A percentile compares a stretch with the other conserved stretches of the same genome.
phyloP scores from a whole-genome alignment of 2,329 filamentous ascomycete species.

The Epichloe baconii region DNA sequence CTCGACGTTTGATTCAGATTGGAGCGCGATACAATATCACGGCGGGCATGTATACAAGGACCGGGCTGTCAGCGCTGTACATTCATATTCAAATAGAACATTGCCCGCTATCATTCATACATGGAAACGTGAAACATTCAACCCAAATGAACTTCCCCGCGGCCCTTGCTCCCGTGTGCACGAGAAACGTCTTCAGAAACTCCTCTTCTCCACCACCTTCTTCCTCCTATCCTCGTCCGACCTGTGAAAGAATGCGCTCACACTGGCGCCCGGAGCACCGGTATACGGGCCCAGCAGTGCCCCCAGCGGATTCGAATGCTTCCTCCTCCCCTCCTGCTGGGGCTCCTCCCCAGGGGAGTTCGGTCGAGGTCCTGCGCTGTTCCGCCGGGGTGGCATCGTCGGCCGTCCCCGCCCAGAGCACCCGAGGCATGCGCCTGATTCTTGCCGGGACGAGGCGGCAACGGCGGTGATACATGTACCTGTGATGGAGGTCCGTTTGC shows the following conservation, averaged over 20 bases:
- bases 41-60: too few relatives aligned
- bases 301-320: conserved; percentile 15
- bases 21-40: too few relatives aligned
- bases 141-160: too few relatives aligned
- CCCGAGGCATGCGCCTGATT: conserved; percentile 5
- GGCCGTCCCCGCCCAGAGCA: conserved; percentile 9
- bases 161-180: too few relatives aligned
- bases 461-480: conserved; percentile 15
- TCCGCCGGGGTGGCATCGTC: conserved; percentile 23
- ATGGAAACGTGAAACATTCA: too few relatives aligned
- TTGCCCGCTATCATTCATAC: too few relatives aligned
- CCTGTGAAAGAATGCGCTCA: conserved; percentile 29
- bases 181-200: conserved; percentile 20
- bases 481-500: conserved; percentile 11
- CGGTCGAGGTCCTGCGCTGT: conserved; percentile 27
- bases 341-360: conserved; percentile 2
- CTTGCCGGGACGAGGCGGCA: conserved; percentile 18
- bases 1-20: too few relatives aligned
- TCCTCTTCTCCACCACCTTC: conserved; percentile 30
- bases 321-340: conserved; percentile 9
- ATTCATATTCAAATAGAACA: too few relatives aligned
- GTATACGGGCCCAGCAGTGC: conserved; percentile 8
- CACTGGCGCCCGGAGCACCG: conserved; percentile 17
- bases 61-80: too few relatives aligned
- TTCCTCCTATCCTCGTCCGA: conserved; percentile 26